Conservation (phyloP, 148 eudicot species). For the Persicaria maculosa region DNA sequence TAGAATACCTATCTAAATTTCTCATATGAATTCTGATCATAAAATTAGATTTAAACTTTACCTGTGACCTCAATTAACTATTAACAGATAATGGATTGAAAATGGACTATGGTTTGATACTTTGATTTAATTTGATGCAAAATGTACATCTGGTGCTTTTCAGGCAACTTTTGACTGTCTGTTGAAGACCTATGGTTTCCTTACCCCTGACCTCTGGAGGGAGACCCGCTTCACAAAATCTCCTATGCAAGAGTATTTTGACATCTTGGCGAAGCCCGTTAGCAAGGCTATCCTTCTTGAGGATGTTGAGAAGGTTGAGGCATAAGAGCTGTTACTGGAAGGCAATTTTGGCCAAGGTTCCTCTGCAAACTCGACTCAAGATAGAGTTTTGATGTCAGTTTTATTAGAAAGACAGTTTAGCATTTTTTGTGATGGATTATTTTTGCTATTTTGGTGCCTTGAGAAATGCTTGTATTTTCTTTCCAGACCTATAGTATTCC, state of each 20-base stretch:
- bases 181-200: constrained; percentile 78
- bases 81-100: too few relatives aligned
- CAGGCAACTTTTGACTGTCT: constrained; percentile 90
- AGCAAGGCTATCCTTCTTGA: constrained; percentile 34
- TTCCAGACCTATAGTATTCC: background rate
- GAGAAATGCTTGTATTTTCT: background rate
- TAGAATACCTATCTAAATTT: too few relatives aligned
- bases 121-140: background rate
- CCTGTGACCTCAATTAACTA: too few relatives aligned
- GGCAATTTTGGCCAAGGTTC: background rate
- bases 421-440: background rate
- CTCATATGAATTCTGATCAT: too few relatives aligned
- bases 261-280: constrained; percentile 43
- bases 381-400: background rate
- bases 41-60: too few relatives aligned
- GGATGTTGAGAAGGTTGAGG: constrained; percentile 35
- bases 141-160: background rate
- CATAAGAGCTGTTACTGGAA: constrained; percentile 7
- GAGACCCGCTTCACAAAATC: constrained; percentile 71
- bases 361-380: background rate
- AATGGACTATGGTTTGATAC: background rate
- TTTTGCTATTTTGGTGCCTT: background rate
- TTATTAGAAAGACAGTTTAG: background rate
- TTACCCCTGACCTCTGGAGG: constrained; percentile 79
- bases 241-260: constrained; percentile 74